These are phyloP conservation scores for Prinsepia uniflora DNA, from an alignment of 306 rosid genomes.

Conservation along the genomic window DNA sequence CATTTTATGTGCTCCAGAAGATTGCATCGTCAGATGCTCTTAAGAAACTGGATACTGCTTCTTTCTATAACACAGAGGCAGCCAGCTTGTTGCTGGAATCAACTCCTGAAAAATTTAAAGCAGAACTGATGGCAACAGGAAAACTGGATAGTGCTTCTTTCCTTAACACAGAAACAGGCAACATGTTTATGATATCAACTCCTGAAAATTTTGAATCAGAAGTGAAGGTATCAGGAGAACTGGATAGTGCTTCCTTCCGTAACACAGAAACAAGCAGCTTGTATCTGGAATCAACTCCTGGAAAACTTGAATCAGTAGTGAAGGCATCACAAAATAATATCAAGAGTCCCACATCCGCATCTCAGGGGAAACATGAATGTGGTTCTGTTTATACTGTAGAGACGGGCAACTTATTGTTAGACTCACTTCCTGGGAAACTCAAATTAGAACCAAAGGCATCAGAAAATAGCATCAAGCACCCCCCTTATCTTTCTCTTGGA, in stretches of 20 bases:
- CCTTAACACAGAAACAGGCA: slow-evolving; percentile 31
- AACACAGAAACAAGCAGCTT: slow-evolving; percentile 27
- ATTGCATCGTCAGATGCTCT: slow-evolving; percentile 50
- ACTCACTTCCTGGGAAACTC: slow-evolving; percentile 38
- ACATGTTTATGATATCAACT: slow-evolving; percentile 36
- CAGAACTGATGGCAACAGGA: slow-evolving; percentile 35
- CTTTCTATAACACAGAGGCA: slow-evolving; percentile 23
- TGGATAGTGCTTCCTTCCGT: slow-evolving; percentile 35
- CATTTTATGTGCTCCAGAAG: slow-evolving; percentile 57
- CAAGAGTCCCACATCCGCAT: slow-evolving; percentile 24
- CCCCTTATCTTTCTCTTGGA: slow-evolving; percentile 20
- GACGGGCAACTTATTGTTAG: slow-evolving; percentile 32
- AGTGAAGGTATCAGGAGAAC: slow-evolving; percentile 32
- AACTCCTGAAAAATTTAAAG: slow-evolving; percentile 32
- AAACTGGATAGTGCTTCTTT: slow-evolving; percentile 35
- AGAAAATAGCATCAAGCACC: slow-evolving; percentile 30
- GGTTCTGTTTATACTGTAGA: slow-evolving; percentile 31
- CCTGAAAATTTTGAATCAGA: slow-evolving; percentile 34
- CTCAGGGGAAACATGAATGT: slow-evolving; percentile 37
- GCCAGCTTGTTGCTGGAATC: slow-evolving; percentile 40
- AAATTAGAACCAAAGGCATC: slow-evolving; percentile 29
- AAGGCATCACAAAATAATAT: slow-evolving; percentile 34
- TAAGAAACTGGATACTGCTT: slow-evolving; percentile 38
- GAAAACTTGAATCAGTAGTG: slow-evolving; percentile 28
- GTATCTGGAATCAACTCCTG: slow-evolving; percentile 39